Conservation (phyloP, 73 alveolate genomes). For the Tetrahymena thermophila region DNA sequence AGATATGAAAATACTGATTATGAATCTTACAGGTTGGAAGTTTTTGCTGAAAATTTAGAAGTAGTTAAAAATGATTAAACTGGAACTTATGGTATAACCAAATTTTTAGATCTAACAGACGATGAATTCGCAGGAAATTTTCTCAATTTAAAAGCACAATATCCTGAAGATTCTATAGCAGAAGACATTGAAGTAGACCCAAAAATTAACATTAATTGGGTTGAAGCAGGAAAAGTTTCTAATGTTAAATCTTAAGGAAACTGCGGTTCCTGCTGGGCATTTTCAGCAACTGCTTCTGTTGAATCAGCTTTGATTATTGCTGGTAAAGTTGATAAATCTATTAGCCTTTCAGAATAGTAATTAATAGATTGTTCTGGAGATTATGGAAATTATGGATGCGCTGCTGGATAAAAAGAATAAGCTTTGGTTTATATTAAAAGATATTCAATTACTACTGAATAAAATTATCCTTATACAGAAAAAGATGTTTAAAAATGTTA, state of each 20-base stretch:
- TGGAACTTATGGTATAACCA: constrained; percentile 14
- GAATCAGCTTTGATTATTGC: constrained; percentile 37
- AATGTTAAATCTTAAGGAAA: constrained; percentile 42
- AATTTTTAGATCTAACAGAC: constrained; percentile 16
- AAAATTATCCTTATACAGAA: constrained; percentile 42
- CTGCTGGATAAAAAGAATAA: constrained; percentile 31
- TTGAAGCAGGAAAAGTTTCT: constrained; percentile 30
- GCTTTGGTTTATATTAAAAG: constrained; percentile 22
- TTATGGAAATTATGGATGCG: constrained; percentile 38
- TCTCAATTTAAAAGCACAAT: not conserved
- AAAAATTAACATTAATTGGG: constrained; percentile 25
- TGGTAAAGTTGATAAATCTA: not conserved
- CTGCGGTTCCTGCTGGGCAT: constrained; percentile 57
- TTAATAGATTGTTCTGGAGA: constrained; percentile 41
- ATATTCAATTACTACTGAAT: constrained; percentile 17
- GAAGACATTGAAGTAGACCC: not conserved
- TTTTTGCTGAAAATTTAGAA: not conserved
- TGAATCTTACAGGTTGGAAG: not conserved
- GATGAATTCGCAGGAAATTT: constrained; percentile 30
- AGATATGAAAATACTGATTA: not conserved
- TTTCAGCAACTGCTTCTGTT: constrained; percentile 53
- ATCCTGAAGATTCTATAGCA: not conserved
- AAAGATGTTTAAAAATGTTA: not conserved
- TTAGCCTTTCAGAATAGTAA: constrained; percentile 45
- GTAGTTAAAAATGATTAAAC: not conserved